Evolutionary conservation across 1,284 basidiomycete genomes (phyloP), one percentile per base, ranked within the genome.

Genomic region (Taiwanofungus camphoratus): DNA sequence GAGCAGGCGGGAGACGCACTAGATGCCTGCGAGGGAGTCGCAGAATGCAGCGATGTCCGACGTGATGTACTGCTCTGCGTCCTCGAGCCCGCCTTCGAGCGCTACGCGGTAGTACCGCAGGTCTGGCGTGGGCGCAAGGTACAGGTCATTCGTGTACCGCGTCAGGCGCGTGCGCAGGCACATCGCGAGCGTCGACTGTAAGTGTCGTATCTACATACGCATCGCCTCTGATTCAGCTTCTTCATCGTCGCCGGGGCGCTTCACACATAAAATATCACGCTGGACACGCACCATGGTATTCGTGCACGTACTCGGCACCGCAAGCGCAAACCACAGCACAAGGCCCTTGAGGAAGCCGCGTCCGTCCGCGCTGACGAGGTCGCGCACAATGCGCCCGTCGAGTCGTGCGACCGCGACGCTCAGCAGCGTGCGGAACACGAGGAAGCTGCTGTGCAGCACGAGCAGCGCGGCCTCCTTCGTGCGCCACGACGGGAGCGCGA

Each of bases 251-350:
- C n/a, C 2, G 20, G 35, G 18, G 22, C 16, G 16, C 21, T 13
- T 9, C 27, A 22, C 41, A 3, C 12, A 19, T 1, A 5, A 8
- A 18, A 36, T n/a, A n/a, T n/a, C n/a, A n/a, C n/a, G n/a, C n/a
- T n/a, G n/a, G n/a, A n/a, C n/a, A 48, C 70, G 26, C 36, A 87
- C 87, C 91, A 98, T 94, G 1, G 91, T 85, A 61, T 99, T 98
- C 0, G 94, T 98, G 60, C 94, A 95, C 15, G 92, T 94, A 57
- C 89, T 92, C 0, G 95, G 95, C 20, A 98, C 73, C 0, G 92
- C 91, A 5, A 99, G 74, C 5, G 82, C 67, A 58, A 95, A 96
- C 94, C 94, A 98, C 46, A 92, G 71, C 0, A 75, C 87, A 0
- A 98, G 67, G 0, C 93, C 93, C 39, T 76, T 77, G 12, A 92